Base-by-base conservation (phyloP, 345 rosid genomes). In the Punica granatum region DNA sequence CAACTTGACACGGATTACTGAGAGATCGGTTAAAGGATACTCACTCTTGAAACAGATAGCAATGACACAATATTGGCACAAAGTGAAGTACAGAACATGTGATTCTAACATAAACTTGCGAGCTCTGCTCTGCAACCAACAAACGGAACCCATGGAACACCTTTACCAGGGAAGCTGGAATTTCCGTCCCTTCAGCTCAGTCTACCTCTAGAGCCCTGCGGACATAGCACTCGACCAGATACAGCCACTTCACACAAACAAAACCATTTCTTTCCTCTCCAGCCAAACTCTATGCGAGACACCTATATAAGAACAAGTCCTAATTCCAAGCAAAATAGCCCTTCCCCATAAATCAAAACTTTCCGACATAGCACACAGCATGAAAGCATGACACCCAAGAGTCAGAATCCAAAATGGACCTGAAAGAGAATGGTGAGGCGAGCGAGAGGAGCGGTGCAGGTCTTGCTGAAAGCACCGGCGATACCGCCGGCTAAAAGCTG, bases 391-490 rank as follows among this genome's bases (percentile, higher is more conserved):
- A 21, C 13, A 68, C 26, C 1, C 26, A 25, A 54, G 19, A 64
- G 26, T 1, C 11, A 30, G 59, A 19, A 36, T 21, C 16, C 63
- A 46, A 46, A 71, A 60, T 28, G 41, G 28, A 91, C 99, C 98
- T 95, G 99, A 69, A 92, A 85, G 49, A 95, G 81, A 77, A 95
- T 94, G 66, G 98, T 92, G 70, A 95, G 90, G 54, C 99, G 97
- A 71, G 96, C 89, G 0, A 92, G 88, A 79, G 99, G 99, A 26
- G 99, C 99, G 3, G 99, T 95, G 58, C 98, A 92, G 8, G 99
- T 94, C 77, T 94, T 94, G 87, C 97, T 82, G 67, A 94, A 84
- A 63, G 98, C 99, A 31, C 99, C 99, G 21, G 98, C 96, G 58
- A 94, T 66, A 36, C 99, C 98, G 44, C 99, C 97, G 14, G 99